These are phyloP conservation scores for Thyridium curvatum DNA, from an alignment of 2,329 filamentous ascomycete species.

Conservation along the genomic window DNA sequence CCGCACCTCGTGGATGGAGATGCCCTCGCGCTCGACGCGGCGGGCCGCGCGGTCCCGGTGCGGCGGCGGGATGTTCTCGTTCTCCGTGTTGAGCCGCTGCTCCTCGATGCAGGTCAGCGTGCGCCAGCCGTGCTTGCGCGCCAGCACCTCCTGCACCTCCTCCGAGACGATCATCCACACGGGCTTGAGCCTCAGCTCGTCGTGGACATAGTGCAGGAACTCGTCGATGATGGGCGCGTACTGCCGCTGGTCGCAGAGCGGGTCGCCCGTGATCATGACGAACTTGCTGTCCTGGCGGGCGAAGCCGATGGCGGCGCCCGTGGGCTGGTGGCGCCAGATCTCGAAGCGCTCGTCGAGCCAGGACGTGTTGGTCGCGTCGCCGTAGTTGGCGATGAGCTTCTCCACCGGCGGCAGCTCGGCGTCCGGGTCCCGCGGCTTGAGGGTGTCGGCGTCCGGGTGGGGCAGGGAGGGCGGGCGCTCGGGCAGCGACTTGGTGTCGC, in stretches of 20 bases:
- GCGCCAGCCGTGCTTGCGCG: conserved; percentile 76
- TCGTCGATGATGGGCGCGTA: conserved; percentile 66
- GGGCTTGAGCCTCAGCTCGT: conserved; percentile 64
- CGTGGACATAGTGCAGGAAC: conserved; percentile 70
- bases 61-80: conserved; percentile 19
- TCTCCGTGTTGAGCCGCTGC: conserved; percentile 77
- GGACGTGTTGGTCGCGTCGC: conserved; percentile 87
- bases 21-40: conserved; percentile 73
- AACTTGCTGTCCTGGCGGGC: conserved; percentile 67
- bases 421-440: conserved; percentile 39
- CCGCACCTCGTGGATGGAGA: conserved; percentile 70
- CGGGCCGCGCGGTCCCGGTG: conserved; percentile 55
- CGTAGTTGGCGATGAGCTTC: conserved; percentile 90
- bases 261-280: conserved; percentile 80
- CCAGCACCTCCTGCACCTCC: conserved; percentile 74
- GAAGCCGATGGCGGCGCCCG: conserved; percentile 80
- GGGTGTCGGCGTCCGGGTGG: conserved; percentile 82
- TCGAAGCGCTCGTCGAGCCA: conserved; percentile 87
- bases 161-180: conserved; percentile 84
- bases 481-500: conserved; percentile 83
- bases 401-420: conserved; percentile 66
- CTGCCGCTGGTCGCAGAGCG: conserved; percentile 74
- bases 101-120: conserved; percentile 84
- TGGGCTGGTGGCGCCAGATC: conserved; percentile 74
- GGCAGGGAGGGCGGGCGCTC: conserved; percentile 61